These are phyloP conservation scores for Suillus paluster DNA, from an alignment of 768 basidiomycete genomes.

Conservation along the genomic window DNA sequence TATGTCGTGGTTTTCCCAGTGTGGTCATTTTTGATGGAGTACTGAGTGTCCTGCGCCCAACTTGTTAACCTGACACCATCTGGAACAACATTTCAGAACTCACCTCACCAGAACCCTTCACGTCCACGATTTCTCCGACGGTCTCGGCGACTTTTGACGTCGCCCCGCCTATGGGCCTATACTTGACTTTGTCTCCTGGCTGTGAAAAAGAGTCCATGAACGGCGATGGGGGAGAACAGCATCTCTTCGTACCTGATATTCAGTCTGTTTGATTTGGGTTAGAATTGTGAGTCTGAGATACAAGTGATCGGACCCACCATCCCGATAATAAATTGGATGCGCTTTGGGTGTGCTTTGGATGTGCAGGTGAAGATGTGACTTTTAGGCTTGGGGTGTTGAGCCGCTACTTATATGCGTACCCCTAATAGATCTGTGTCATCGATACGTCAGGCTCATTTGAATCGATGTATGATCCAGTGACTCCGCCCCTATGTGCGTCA, in stretches of 20 bases:
- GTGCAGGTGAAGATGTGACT: too few species aligned
- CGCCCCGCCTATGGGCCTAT: conserved; percentile 46
- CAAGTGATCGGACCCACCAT: not conserved
- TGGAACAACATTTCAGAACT: conserved; percentile 13
- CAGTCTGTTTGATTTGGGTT: not conserved
- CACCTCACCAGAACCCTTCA: conserved; percentile 40
- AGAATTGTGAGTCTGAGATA: not conserved
- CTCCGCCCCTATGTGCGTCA: too few species aligned
- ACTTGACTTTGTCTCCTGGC: conserved; percentile 49
- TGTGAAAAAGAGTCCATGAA: conserved; percentile 15
- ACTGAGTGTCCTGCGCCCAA: conserved; percentile 34
- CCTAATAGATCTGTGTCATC: not conserved
- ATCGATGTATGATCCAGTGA: too few species aligned
- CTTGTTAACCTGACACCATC: not conserved
- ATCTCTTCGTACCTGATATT: conserved; percentile 26
- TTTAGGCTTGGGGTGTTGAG: too few species aligned
- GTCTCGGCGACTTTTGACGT: conserved; percentile 45
- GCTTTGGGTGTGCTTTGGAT: not conserved
- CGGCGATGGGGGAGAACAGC: too few species aligned
- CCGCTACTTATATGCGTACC: too few species aligned
- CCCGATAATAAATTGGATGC: not conserved
- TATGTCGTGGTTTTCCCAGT: conserved; percentile 46
- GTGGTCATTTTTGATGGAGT: conserved; percentile 46
- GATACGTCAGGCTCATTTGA: too few species aligned
- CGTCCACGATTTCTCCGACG: conserved; percentile 41